Evolutionary conservation across 805 yeast genomes (phyloP), one percentile per base, ranked within the genome.

Genomic region (Priceomyces fermenticarens): DNA sequence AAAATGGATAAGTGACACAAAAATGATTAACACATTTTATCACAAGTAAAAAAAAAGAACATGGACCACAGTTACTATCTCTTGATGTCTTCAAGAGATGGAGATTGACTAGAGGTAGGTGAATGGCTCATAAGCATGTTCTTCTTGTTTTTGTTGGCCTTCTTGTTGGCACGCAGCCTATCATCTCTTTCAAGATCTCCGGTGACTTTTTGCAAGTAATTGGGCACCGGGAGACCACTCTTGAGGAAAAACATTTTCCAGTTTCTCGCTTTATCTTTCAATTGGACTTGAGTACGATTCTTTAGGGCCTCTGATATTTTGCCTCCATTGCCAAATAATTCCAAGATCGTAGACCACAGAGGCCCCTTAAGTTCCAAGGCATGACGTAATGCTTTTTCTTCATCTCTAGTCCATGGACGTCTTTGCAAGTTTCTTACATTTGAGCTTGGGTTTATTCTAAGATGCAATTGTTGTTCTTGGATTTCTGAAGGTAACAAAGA

Each of bases 181-280:
- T 72, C 77, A 29, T 73, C 76, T 48, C 82, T 65, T 34, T 81
- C 88, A 34, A 81, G 55, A 48, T 83, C 96, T 35, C 98, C 98
- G 1, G 98, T 91, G 14, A 91, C 98, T 47, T 84, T 81, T 40
- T 70, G 71, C 44, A 93, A 66, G 54, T 88, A 90, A 2, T 75
- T 81, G 0, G 99, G 99, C 2, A 91, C 78, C 8, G 85, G 84
- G 29, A 81, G 62, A 1, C 85, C 86, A 38, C 81, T 76, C 54
- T 88, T 86, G 43, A 89, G 66, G 58, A 84, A 88, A 49, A 83
- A 82, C 78, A 90, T 77, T 59, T 93, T 93, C 88, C 97, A 85
- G 58, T 93, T 93, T 49, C 99, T 76, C 0, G 98, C 98, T 59
- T 93, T 93, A 59, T 93, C 99, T 61, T 93, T 93, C 43, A 93